These are phyloP conservation scores for Diaporthe vaccinii DNA, from an alignment of 2,329 filamentous ascomycete genomes.

Conservation along the genomic window DNA sequence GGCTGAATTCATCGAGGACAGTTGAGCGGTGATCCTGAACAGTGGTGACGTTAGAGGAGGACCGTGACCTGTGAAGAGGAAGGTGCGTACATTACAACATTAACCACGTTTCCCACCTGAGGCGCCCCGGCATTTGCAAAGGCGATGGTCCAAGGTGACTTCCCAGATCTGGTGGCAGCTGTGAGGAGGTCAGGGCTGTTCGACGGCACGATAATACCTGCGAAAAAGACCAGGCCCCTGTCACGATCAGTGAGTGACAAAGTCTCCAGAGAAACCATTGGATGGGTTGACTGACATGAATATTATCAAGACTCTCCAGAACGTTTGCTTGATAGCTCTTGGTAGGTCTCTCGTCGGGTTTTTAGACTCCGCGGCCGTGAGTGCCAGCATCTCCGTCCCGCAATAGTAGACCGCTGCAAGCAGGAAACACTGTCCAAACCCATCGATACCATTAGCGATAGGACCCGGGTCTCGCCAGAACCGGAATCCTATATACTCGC, in stretches of 20 bases:
- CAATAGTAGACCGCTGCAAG: conserved; percentile 53
- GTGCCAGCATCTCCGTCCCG: conserved; percentile 53
- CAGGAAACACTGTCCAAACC: conserved; percentile 53
- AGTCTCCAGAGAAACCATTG: too few relatives aligned
- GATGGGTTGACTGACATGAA: conserved; percentile 41
- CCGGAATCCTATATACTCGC: conserved; percentile 52
- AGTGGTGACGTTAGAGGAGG: not conserved
- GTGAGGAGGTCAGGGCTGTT: conserved; percentile 52
- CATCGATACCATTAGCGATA: conserved; percentile 52
- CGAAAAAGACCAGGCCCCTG: conserved; percentile 50
- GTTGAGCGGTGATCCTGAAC: conserved; percentile 48
- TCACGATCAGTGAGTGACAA: not conserved
- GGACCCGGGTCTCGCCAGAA: conserved; percentile 52
- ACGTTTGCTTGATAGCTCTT: conserved; percentile 48
- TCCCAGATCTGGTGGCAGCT: conserved; percentile 47
- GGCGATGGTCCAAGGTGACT: conserved; percentile 51
- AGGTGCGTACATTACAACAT: conserved; percentile 48
- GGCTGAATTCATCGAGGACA: conserved; percentile 51
- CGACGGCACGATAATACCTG: conserved; percentile 51
- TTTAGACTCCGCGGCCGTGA: conserved; percentile 52
- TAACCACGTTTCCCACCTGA: conserved; percentile 49
- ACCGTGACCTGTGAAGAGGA: not conserved
- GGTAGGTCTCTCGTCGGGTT: conserved; percentile 50
- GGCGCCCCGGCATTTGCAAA: conserved; percentile 48
- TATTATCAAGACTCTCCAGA: conserved; percentile 50